Evolutionary conservation across 345 rosid species (phyloP).

Genomic region (Sapria himalayana): DNA sequence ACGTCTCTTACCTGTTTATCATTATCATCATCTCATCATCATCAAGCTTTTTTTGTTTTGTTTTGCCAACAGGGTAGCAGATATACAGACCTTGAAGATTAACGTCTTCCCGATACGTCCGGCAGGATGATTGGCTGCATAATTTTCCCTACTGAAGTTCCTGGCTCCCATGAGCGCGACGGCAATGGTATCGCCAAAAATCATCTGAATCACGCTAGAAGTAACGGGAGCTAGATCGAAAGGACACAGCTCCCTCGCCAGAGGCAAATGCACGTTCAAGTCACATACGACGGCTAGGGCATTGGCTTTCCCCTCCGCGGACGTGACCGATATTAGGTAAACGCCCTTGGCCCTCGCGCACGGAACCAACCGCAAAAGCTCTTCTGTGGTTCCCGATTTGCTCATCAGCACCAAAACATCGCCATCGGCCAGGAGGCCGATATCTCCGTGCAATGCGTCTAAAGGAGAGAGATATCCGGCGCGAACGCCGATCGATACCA

Average conservation of each 20-base stretch:
- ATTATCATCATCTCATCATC: too few species aligned
- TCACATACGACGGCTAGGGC: constrained; percentile 42
- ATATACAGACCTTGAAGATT: constrained; percentile 76
- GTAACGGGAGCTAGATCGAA: constrained; percentile 93
- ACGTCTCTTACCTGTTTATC: constrained; percentile 56
- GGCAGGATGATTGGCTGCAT: constrained; percentile 89
- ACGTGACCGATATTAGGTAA: constrained; percentile 55
- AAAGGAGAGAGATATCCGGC: constrained; percentile 66
- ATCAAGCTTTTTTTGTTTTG: too few species aligned
- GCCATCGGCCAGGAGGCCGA: constrained; percentile 32
- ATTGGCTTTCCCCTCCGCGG: constrained; percentile 53
- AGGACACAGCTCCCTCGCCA: constrained; percentile 79
- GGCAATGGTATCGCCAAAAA: constrained; percentile 93
- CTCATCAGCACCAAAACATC: constrained; percentile 64
- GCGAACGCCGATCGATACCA: constrained; percentile 56
- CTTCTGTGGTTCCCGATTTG: constrained; percentile 78
- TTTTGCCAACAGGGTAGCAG: too few species aligned
- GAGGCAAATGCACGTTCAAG: constrained; percentile 70
- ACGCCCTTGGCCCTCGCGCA: constrained; percentile 70
- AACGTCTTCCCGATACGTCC: constrained; percentile 88
- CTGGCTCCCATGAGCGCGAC: constrained; percentile 84
- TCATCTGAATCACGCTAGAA: constrained; percentile 95
- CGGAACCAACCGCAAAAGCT: constrained; percentile 73
- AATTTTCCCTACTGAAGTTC: constrained; percentile 62
- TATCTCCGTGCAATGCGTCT: constrained; percentile 91